Evolutionary conservation across 495 filamentous ascomycete species (phyloP).

Genomic region (Sordaria brevicollis): DNA sequence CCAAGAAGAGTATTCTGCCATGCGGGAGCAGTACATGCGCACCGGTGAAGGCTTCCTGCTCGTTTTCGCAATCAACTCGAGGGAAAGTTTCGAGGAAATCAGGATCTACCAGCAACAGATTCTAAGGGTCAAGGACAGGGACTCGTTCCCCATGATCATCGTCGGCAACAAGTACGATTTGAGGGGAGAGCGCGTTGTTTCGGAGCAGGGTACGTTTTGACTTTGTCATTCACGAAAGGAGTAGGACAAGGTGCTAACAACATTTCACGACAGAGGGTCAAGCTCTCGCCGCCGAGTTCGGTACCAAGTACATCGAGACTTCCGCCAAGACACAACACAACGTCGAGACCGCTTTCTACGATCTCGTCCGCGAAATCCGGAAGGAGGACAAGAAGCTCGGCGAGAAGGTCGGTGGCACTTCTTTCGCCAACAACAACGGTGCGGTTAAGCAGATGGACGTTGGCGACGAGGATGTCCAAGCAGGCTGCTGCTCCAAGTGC

Average conservation of each 20-base stretch:
- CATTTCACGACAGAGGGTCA: slow-evolving; percentile 63
- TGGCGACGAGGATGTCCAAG: slow-evolving; percentile 55
- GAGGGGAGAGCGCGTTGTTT: slow-evolving; percentile 80
- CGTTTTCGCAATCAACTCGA: slow-evolving; percentile 95
- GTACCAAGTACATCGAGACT: slow-evolving; percentile 97
- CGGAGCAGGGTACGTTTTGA: slow-evolving; percentile 64
- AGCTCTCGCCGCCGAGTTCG: slow-evolving; percentile 72
- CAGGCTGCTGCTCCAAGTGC: slow-evolving; percentile 80
- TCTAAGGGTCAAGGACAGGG: slow-evolving; percentile 95
- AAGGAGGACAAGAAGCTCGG: slow-evolving; percentile 97
- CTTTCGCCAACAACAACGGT: slow-evolving; percentile 50
- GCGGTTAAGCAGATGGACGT: slow-evolving; percentile 68
- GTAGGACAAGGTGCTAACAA: slow-evolving; percentile 14
- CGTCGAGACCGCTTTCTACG: slow-evolving; percentile 96
- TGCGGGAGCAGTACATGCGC: slow-evolving; percentile 99
- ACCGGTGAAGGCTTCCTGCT: slow-evolving; percentile 97
- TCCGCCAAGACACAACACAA: slow-evolving; percentile 97
- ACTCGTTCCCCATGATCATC: slow-evolving; percentile 98
- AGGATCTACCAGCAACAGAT: slow-evolving; percentile 98
- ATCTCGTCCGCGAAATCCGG: slow-evolving; percentile 93
- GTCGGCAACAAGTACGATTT: slow-evolving; percentile 99
- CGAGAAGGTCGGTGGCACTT: slow-evolving; percentile 58
- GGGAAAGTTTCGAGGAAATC: slow-evolving; percentile 97
- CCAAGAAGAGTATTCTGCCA: slow-evolving; percentile 98
- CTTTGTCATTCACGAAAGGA: background rate